phyloP scores from a whole-genome alignment of 2,329 filamentous ascomycete genomes.

The Fusarium sp. region DNA sequence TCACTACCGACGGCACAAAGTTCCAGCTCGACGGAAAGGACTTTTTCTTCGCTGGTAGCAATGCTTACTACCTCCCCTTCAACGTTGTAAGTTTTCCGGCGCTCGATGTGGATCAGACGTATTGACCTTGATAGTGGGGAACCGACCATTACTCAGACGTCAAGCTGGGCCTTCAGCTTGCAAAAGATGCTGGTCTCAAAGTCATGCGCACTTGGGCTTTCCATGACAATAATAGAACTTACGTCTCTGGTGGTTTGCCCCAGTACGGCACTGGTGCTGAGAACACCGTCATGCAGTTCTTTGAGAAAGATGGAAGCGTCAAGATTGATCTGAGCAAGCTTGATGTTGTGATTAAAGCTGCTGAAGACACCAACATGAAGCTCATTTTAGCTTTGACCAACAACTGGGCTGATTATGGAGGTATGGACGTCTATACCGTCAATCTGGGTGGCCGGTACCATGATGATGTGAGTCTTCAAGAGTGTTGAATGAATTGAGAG shows the following conservation, averaged over 20 bases:
- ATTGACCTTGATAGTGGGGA: conserved; percentile 21
- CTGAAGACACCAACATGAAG: conserved; percentile 59
- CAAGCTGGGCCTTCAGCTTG: not conserved
- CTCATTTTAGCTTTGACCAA: conserved; percentile 63
- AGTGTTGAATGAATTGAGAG: too few species aligned
- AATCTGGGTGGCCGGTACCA: conserved; percentile 61
- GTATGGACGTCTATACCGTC: conserved; percentile 67
- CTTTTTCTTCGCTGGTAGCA: conserved; percentile 65
- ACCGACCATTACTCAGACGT: conserved; percentile 42
- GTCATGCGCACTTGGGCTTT: conserved; percentile 26
- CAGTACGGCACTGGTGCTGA: conserved; percentile 56
- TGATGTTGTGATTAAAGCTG: conserved; percentile 44
- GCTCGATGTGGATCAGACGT: not conserved
- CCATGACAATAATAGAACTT: conserved; percentile 22
- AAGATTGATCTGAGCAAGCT: conserved; percentile 20
- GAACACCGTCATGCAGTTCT: conserved; percentile 51
- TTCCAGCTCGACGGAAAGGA: conserved; percentile 63
- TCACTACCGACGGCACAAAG: conserved; percentile 57
- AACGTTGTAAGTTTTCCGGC: conserved; percentile 46
- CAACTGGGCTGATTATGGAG: conserved; percentile 67
- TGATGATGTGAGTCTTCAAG: conserved; percentile 36
- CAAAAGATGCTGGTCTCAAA: conserved; percentile 20
- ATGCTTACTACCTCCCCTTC: conserved; percentile 66
- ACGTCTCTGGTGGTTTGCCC: conserved; percentile 46
- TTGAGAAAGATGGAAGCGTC: conserved; percentile 16